A percentile compares a stretch with the other conserved stretches of the same genome.
These are phyloP conservation scores for Penicillium palitans DNA, from an alignment of 2,329 filamentous ascomycete genomes.

Conservation along the genomic window DNA sequence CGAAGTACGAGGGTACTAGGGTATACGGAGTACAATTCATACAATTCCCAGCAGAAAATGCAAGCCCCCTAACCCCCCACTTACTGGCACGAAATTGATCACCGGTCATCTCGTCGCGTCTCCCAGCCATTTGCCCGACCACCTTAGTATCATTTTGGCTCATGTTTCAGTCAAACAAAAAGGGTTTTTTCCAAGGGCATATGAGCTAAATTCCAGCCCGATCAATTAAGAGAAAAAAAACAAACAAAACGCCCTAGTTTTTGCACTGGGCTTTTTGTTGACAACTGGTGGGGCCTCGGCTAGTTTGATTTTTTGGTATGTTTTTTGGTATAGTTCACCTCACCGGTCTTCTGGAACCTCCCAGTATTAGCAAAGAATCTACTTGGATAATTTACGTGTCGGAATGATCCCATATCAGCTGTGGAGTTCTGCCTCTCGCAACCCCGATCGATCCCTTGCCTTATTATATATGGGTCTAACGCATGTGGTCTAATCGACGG, in stretches of 20 bases:
- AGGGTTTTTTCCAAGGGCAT: background rate
- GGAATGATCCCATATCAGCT: background rate
- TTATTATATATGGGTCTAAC: background rate
- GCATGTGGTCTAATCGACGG: background rate
- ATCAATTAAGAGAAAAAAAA: background rate
- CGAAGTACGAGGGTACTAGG: background rate
- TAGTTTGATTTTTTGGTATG: background rate
- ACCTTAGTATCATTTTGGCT: background rate
- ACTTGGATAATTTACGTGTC: constrained; percentile 3
- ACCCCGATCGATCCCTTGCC: background rate
- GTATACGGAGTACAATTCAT: background rate
- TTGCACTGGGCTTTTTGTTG: background rate
- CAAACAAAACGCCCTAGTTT: background rate
- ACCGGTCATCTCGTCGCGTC: constrained; percentile 2
- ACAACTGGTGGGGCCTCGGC: constrained; percentile 7
- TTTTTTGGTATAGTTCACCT: background rate
- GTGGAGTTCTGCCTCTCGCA: background rate
- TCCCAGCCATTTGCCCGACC: constrained; percentile 2
- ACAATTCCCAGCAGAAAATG: constrained; percentile 5
- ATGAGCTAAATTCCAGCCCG: background rate
- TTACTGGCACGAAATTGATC: constrained; percentile 3
- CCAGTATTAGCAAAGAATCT: background rate
- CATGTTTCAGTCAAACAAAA: background rate
- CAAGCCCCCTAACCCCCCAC: constrained; percentile 1
- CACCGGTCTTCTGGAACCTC: background rate